A percentile compares a stretch with the other conserved stretches of the same genome.
phyloP scores from a whole-genome alignment of 371 early-diverging fungal species.

The Apophysomyces sp. region DNA sequence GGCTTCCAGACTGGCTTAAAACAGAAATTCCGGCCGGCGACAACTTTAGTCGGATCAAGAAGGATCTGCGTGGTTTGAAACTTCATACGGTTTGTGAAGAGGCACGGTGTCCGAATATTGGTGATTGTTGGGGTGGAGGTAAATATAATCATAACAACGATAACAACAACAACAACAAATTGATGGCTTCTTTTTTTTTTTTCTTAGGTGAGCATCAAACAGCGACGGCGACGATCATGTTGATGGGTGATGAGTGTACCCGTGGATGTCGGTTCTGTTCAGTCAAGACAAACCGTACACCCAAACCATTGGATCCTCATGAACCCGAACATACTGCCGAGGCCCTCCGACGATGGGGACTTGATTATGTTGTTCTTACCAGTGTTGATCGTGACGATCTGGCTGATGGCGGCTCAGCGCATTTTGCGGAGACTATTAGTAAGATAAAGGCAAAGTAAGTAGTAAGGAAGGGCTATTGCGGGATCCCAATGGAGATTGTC shows the following conservation, averaged over 20 bases:
- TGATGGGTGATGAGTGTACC: slow-evolving; percentile 99
- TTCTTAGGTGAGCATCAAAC: slow-evolving; percentile 80
- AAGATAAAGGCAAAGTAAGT: slow-evolving; percentile 81
- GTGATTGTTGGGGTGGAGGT: slow-evolving; percentile 97
- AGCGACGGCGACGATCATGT: slow-evolving; percentile 98
- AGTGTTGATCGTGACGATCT: slow-evolving; percentile 98
- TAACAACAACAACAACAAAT: neutral
- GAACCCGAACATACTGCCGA: slow-evolving; percentile 96
- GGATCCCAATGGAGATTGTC: neutral
- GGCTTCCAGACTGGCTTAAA: slow-evolving; percentile 93
- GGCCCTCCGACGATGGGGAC: slow-evolving; percentile 94
- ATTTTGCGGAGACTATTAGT: slow-evolving; percentile 91
- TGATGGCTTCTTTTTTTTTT: neutral
- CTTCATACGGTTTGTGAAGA: slow-evolving; percentile 95
- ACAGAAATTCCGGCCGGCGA: slow-evolving; percentile 89
- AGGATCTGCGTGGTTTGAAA: slow-evolving; percentile 88
- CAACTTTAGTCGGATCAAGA: slow-evolving; percentile 81
- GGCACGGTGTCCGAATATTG: slow-evolving; percentile 97
- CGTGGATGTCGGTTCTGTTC: slow-evolving; percentile 98
- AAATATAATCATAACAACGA: too few relatives aligned
- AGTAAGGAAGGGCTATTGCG: neutral
- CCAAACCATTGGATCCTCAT: slow-evolving; percentile 85
- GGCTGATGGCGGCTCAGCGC: slow-evolving; percentile 89
- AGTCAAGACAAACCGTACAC: slow-evolving; percentile 92
- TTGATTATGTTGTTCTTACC: slow-evolving; percentile 97